Evolutionary conservation across 2,329 filamentous ascomycete genomes (phyloP).

Genomic region (Alternaria atra): DNA sequence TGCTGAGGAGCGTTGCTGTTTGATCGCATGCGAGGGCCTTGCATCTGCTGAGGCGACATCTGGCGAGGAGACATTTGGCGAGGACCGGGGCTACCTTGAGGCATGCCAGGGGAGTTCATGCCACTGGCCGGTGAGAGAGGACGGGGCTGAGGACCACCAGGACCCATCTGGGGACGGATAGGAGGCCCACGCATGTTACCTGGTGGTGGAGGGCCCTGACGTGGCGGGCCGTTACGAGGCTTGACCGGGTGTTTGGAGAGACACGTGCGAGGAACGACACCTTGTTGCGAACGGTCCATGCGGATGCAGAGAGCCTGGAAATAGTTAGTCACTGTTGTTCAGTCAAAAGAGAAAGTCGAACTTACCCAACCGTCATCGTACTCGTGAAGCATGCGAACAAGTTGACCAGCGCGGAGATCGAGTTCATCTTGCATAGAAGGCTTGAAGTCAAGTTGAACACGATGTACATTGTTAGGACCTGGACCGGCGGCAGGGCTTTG

Average conservation of each 20-base stretch:
- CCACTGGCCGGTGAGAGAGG: slow-evolving; percentile 58
- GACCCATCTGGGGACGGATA: slow-evolving; percentile 42
- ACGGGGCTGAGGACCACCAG: slow-evolving; percentile 44
- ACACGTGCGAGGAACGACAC: slow-evolving; percentile 92
- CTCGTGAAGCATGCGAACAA: slow-evolving; percentile 90
- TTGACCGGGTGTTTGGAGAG: slow-evolving; percentile 92
- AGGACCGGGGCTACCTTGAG: slow-evolving; percentile 48
- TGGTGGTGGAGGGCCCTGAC: slow-evolving; percentile 61
- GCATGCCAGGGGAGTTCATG: slow-evolving; percentile 59
- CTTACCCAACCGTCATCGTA: slow-evolving; percentile 98
- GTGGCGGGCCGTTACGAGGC: slow-evolving; percentile 65
- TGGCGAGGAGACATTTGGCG: slow-evolving; percentile 36
- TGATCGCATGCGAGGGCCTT: slow-evolving; percentile 41
- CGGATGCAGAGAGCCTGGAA: slow-evolving; percentile 84
- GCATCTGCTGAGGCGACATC: slow-evolving; percentile 37
- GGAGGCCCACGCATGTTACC: slow-evolving; percentile 44
- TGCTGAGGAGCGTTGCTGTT: slow-evolving; percentile 51
- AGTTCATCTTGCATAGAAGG: slow-evolving; percentile 94
- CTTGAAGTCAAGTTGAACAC: slow-evolving; percentile 92
- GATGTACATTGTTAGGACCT: slow-evolving; percentile 74
- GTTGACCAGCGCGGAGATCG: slow-evolving; percentile 78
- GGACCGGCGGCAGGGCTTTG: slow-evolving; percentile 61
- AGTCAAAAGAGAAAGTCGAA: slow-evolving; percentile 25
- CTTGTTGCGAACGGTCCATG: slow-evolving; percentile 89
- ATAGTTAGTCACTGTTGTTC: slow-evolving; percentile 15